Base-by-base conservation (phyloP, 225 moss, liverwort and hornwort genomes). In the Bryum argenteum region DNA sequence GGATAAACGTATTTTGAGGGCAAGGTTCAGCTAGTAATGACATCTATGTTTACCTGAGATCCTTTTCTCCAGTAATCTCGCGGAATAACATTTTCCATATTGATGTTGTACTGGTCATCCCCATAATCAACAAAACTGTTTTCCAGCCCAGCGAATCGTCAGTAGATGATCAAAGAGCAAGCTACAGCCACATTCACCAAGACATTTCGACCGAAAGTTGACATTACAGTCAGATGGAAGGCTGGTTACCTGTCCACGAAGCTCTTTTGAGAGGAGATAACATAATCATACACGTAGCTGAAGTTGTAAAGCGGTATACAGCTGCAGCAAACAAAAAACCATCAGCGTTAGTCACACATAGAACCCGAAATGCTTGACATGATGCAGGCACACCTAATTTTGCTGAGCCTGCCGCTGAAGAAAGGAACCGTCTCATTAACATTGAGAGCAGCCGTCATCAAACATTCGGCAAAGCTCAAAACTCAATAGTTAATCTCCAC, bases 271-370 rank as follows among this genome's bases (percentile, higher is more conserved):
- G 96, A 97, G 44, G 81, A 74, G 84, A 92, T 81, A 22, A 91
- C 86, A 72, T 97, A 93, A 56, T 92, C 83, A 66, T 91, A 93
- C 70, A 91, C 76, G 70, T 84, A 93, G 61, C 79, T 75, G 72
- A 96, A 96, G 77, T 81, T 93, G 78, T 97, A 93, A 39, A 93
- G 82, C 62, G 96, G 96, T 41, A 93, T 79, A 73, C 96, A 97
- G 80, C 93, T 97, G 93, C 80, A 71, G 23, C 56, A 66, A 61
- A 73, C 11, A 73, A 76, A 45, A 18, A 11, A 73, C 37, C 23
- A 55, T 50, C 51, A 11, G 10, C 16, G 44, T 82, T 57, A 78
- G 38, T 9, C 28, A 67, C 2, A 42, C 16, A 11, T 15, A 19
- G 9, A 40, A 58, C 50, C 22, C 11, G 15, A 58, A 22, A 54